These are phyloP conservation scores for Deuterostichococcus epilithicus DNA, from an alignment of 139 green algal genomes.

Conservation along the genomic window DNA sequence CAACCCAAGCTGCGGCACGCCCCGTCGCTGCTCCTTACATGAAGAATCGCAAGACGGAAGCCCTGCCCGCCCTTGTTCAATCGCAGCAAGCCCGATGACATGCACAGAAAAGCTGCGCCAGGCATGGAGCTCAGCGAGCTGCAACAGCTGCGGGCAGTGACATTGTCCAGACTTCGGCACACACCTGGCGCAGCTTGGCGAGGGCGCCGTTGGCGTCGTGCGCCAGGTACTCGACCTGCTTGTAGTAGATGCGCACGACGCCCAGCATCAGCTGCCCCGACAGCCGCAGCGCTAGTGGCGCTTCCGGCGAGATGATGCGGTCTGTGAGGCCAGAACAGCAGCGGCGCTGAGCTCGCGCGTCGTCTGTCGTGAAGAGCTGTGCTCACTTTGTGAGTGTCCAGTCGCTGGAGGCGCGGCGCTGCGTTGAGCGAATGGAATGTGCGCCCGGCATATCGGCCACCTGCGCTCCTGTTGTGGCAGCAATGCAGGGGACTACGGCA, in stretches of 20 bases:
- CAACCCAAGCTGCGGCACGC: neutral
- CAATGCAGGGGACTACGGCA: slow-evolving; percentile 39
- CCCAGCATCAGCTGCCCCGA: slow-evolving; percentile 94
- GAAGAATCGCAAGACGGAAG: neutral
- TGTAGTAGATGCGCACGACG: slow-evolving; percentile 86
- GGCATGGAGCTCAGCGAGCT: neutral
- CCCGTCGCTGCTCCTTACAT: neutral
- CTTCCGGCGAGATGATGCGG: slow-evolving; percentile 89
- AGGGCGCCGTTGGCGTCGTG: slow-evolving; percentile 69
- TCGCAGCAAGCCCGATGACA: neutral
- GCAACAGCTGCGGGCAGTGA: neutral
- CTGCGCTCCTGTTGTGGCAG: too few relatives aligned
- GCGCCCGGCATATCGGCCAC: too few relatives aligned
- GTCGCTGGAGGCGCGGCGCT: neutral
- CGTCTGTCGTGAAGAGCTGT: too few relatives aligned
- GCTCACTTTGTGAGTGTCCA: slow-evolving; percentile 8
- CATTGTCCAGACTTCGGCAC: neutral
- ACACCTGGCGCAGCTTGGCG: slow-evolving; percentile 57
- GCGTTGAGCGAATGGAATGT: neutral
- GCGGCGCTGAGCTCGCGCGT: neutral
- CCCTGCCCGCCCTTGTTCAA: too few relatives aligned
- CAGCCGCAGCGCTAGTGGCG: slow-evolving; percentile 88
- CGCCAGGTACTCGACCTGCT: slow-evolving; percentile 75
- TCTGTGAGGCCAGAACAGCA: slow-evolving; percentile 49
- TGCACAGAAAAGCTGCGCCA: too few relatives aligned